Evolutionary conservation across 164 flowering plant genomes (phyloP).

Genomic region (Echeveria elegans): DNA sequence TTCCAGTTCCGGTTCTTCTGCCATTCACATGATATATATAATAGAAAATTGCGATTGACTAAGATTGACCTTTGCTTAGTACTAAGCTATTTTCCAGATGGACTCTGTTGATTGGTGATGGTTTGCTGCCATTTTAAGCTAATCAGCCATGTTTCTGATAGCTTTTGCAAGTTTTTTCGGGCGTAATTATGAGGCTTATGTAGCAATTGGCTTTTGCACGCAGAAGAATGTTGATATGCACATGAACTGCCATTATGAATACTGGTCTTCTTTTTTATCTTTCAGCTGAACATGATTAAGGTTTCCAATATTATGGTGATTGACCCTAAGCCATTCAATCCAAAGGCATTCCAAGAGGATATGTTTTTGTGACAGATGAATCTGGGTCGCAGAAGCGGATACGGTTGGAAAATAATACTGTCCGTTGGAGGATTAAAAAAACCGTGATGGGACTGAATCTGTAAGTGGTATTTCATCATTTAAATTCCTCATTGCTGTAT

Average conservation of each 20-base stretch:
- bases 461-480: constrained; percentile 38
- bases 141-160: neutral
- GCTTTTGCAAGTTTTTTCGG: neutral
- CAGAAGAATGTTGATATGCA: neutral
- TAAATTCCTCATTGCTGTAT: neutral
- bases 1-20: neutral
- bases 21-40: too few relatives aligned
- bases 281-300: constrained; percentile 89
- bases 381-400: constrained; percentile 86
- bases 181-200: neutral
- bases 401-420: constrained; percentile 89
- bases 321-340: constrained; percentile 95
- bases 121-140: neutral
- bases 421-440: constrained; percentile 83
- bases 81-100: neutral
- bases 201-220: neutral
- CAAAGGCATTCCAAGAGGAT: constrained; percentile 85
- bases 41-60: too few relatives aligned
- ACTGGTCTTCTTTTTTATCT: constrained; percentile 11
- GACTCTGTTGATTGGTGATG: neutral
- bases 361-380: constrained; percentile 84
- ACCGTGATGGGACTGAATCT: constrained; percentile 59
- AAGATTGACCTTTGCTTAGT: too few relatives aligned
- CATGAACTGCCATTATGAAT: neutral
- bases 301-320: constrained; percentile 97